These are phyloP conservation scores for Entomortierella beljakovae DNA, from an alignment of 192 early-diverging fungal genomes.

Conservation along the genomic window DNA sequence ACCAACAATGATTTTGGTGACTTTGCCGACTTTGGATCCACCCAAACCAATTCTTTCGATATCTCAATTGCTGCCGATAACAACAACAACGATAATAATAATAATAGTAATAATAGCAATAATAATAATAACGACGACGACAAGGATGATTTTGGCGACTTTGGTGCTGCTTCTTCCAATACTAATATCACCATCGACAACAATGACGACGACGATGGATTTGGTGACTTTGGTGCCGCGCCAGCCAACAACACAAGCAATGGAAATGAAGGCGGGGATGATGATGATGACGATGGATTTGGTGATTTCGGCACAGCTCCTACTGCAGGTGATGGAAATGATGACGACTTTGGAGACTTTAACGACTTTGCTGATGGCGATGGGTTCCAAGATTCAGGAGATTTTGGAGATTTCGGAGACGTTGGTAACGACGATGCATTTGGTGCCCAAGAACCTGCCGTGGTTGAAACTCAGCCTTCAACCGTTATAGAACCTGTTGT, in stretches of 20 bases:
- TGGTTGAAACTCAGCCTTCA: not conserved
- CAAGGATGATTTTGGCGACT: conserved; percentile 28
- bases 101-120: not conserved
- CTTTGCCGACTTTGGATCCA: conserved; percentile 40
- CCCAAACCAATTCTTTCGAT: not conserved
- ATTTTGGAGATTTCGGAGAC: conserved; percentile 40
- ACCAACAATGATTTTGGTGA: conserved; percentile 26
- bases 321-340: conserved; percentile 8
- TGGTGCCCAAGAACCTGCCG: conserved; percentile 7
- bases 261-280: not conserved
- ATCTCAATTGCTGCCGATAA: not conserved
- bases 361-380: conserved; percentile 41
- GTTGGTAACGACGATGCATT: conserved; percentile 19
- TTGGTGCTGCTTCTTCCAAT: conserved; percentile 12
- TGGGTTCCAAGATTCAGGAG: conserved; percentile 27
- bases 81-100: conserved; percentile 2
- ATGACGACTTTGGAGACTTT: conserved; percentile 51
- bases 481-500: conserved; percentile 4
- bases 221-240: conserved; percentile 3
- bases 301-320: conserved; percentile 47
- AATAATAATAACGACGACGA: not conserved
- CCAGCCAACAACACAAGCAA: not conserved
- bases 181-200: no score
- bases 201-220: conserved; percentile 2
- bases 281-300: conserved; percentile 39